Evolutionary conservation across 129 eudicot species (phyloP), one percentile per base, ranked within the genome.

Genomic region (Flaveria bidentis): DNA sequence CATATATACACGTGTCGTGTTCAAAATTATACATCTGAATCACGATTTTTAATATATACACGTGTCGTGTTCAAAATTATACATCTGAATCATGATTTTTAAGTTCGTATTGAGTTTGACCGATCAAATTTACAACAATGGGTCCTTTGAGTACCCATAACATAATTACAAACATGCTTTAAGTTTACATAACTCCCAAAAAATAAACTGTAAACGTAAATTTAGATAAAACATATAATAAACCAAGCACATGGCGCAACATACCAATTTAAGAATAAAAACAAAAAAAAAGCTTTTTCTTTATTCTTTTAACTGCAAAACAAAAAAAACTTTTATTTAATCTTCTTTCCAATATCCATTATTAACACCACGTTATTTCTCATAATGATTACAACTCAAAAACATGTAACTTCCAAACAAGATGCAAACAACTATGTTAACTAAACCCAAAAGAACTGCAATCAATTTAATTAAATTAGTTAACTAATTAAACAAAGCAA

Each of bases 181-280:
- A 36, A 36, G 41, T 36, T 36, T 6, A 36, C 41, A 4, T 36
- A 5, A 36, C 62, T 56, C 30, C 4, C 9, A 28, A 57, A 57
- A 28, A 57, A 1, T 9, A 57, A 9, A 20, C 9, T 9, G 64
- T 57, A 57, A 57, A 57, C 28, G 14, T 12, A 57, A 20, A 57
- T 57, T 57, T 58, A 20, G 36, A 15, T 58, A 11, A 23, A 58
- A 58, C 65, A 58, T 3, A 58, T 58, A 58, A 0, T 3, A 10
- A 58, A 58, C 65, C 65, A 58, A 20, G 36, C 30, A 55, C 26
- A 18, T 55, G 62, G 26, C 9, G 61, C 61, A n/a, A 55, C 62
- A 55, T 18, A 55, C 62, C 26, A 1, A n/a, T n/a, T n/a, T 55
- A 55, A 6, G 13, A 55, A 55, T 7, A 18, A 55, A 55, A 55